Base-by-base conservation (phyloP, 2,329 filamentous ascomycete species). In the Venturia asperata region DNA sequence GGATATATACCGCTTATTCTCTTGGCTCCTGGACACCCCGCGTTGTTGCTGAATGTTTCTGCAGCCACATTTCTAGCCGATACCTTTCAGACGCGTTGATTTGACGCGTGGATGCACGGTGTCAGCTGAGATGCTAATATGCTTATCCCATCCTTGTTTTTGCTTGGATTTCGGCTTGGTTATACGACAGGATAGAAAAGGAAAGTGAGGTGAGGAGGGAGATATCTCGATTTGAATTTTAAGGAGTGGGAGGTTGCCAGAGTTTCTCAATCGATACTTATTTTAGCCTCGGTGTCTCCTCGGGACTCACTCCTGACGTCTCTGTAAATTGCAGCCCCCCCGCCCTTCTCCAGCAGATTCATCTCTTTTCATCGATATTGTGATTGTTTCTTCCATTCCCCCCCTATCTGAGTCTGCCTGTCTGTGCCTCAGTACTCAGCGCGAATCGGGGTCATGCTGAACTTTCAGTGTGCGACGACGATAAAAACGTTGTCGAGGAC, bases 31-130 rank as follows among this genome's bases (percentile, higher is more conserved):
- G 74, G 75, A 77, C 75, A 68, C 77, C 64, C 75, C 76, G 61
- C 74, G 74, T 68, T 77, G 74, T 72, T 75, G 72, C 30, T 75
- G 77, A 68, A 75, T 75, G 45, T 47, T 76, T 62, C 82, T 68
- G 80, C 82, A 17, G 74, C 79, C 27, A 75, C 72, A 47, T 81
- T 82, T 64, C 77, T 82, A 65, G 73, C 81, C 68, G 74, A 74
- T 30, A 79, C 79, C 42, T 78, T 82, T 58, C 52, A 37, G 30
- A 37, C 52, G 30, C 30, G 52, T 58, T n/a, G 49, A 11, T 34
- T 56, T 11, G 49, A 56, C 24, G 24, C 27, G 49, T 34, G 21
- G 11, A 30, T 56, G 52, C 52, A 58, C 52, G 17, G 5, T 58
- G 30, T 58, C 52, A 58, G 52, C 30, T 58, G 52, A 52, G 47